Base-by-base conservation (phyloP, 2,329 filamentous ascomycete species). In the Aspergillus ochraceoroseus region DNA sequence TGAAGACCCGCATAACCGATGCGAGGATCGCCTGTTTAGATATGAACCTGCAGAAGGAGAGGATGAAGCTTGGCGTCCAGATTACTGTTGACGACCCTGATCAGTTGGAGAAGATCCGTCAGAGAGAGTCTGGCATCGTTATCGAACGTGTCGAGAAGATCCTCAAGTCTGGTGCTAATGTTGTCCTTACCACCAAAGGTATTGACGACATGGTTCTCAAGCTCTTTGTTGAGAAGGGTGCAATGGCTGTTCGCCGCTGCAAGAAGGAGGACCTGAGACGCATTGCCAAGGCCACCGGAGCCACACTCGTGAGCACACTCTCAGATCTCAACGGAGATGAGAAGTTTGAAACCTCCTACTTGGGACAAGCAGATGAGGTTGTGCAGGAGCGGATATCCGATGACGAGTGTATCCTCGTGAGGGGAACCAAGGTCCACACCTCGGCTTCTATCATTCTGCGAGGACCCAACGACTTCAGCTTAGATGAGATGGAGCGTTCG, bases 401-500 rank as follows among this genome's bases (percentile, higher is more conserved):
- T 59, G 92, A 98, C 56, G 92, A 98, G 73, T 96, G 90, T 68
- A 98, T 98, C 53, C 72, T 98, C 49, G 78, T 98, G 64, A 95
- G 92, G 75, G 90, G 90, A 40, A 95, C 92, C 59, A 96, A 95
- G 73, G 79, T 85, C 18, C 87, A 92, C 70, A 92, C 85, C 2
- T 94, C 89, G 5, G 89, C 92, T 19, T 98, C 92, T 12, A 88
- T 95, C 67, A 94, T 98, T 55, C 84, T 98, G 38, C 86, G 92
- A 44, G 92, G 92, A 31, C 77, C 92, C 55, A 96, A 98, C 69
- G 92, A 98, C 67, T 96, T 85, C 71, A 87, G 87, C 46, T 80
- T 98, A 19, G 92, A 98, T 61, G 92, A 98, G 76, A 98, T 96
- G 90, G 92, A 98, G 76, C 85, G 92, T 51, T 96, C 92, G 1